phyloP scores from a whole-genome alignment of 2,329 filamentous ascomycete genomes.

The Colletotrichum trifolii region DNA sequence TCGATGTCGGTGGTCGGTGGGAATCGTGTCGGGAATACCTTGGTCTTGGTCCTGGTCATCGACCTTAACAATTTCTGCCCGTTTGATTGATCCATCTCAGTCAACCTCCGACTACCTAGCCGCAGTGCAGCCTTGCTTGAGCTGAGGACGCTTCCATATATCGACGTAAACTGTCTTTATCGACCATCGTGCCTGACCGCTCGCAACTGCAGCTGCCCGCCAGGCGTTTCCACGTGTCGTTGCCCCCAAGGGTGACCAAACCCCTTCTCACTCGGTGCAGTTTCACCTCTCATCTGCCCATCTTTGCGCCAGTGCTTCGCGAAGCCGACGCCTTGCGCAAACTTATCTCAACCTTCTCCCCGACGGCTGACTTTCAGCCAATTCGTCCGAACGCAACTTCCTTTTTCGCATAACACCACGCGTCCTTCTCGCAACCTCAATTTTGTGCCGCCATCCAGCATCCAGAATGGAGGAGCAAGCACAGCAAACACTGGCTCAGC shows the following conservation, averaged over 20 bases:
- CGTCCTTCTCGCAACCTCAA: not conserved
- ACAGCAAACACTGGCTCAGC: not conserved
- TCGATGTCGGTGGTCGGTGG: constrained; percentile 1
- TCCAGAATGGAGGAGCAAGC: constrained; percentile 30
- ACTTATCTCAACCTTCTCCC: constrained; percentile 6
- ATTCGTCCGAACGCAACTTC: constrained; percentile 2
- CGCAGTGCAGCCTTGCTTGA: constrained; percentile 27
- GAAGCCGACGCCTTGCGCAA: constrained; percentile 10
- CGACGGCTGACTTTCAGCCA: constrained; percentile 3
- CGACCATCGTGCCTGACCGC: not conserved
- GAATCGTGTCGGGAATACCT: no score
- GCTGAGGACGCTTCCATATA: constrained; percentile 9
- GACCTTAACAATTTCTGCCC: constrained; percentile 32
- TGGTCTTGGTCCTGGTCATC: constrained; percentile 7
- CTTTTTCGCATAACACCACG: not conserved
- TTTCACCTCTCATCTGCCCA: constrained; percentile 15
- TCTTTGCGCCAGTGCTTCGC: constrained; percentile 15
- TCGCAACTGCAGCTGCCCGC: constrained; percentile 1
- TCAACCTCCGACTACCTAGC: not conserved
- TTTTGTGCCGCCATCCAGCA: not conserved
- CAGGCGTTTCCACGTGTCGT: not conserved
- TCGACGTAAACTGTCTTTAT: constrained; percentile 10
- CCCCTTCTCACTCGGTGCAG: constrained; percentile 11
- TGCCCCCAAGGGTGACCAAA: not conserved
- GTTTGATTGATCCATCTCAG: constrained; percentile 20